Conservation (phyloP, 2,329 filamentous ascomycete species). For the Periconia sp. region DNA sequence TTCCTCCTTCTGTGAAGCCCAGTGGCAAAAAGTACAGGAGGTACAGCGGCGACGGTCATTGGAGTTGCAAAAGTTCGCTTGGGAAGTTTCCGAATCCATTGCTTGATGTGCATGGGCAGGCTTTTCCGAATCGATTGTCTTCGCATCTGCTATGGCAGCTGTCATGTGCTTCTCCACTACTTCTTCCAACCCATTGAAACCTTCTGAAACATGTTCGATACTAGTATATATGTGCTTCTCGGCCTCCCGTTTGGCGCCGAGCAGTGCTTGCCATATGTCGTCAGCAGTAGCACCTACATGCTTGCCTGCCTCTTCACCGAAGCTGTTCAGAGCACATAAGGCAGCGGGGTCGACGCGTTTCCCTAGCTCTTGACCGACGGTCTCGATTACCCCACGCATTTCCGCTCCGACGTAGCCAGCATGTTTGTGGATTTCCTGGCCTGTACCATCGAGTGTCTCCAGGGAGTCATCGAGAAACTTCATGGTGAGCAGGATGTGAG, state of each 20-base stretch:
- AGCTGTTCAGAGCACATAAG: conserved; percentile 1
- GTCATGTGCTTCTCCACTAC: neutral
- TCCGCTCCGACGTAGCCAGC: neutral
- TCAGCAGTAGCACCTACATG: conserved; percentile 5
- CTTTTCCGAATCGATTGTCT: conserved; percentile 1
- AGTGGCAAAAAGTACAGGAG: neutral
- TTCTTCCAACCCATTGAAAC: neutral
- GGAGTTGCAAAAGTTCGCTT: neutral
- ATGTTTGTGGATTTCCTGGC: conserved; percentile 3
- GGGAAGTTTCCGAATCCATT: conserved; percentile 5
- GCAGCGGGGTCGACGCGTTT: neutral
- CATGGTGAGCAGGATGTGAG: neutral
- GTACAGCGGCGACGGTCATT: neutral
- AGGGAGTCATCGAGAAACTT: conserved; percentile 1
- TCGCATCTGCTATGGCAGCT: neutral
- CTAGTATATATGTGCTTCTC: neutral
- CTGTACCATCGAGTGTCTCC: neutral
- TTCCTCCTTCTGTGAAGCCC: conserved; percentile 1
- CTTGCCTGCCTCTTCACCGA: conserved; percentile 6
- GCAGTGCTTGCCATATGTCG: conserved; percentile 5
- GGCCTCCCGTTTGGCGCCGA: neutral
- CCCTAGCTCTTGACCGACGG: neutral
- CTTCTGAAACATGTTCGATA: neutral
- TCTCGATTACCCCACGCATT: neutral
- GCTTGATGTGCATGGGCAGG: neutral